A percentile compares a stretch with the other conserved stretches of the same genome.
Conservation (phyloP, 1,139 yeast genomes). For the Lodderomyces metapsilosis region DNA sequence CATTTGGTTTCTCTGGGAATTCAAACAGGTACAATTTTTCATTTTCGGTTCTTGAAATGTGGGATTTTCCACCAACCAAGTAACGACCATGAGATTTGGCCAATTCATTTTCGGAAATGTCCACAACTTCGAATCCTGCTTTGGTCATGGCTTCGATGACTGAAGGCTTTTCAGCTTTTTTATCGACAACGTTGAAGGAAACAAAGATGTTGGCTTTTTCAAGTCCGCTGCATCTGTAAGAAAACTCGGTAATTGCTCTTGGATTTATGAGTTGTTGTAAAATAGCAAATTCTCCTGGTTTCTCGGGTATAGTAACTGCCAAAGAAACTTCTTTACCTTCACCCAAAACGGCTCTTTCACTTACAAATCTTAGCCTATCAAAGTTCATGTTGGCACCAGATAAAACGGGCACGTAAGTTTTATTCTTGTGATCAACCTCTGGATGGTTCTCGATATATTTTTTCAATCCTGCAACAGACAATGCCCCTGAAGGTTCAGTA, state of each 20-base stretch:
- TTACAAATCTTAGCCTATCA: constrained; percentile 92
- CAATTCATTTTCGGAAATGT: constrained; percentile 87
- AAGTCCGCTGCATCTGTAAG: constrained; percentile 67
- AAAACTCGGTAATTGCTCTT: constrained; percentile 87
- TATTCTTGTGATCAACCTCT: constrained; percentile 67
- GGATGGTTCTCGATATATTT: constrained; percentile 68
- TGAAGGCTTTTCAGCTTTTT: constrained; percentile 50
- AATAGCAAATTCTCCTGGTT: constrained; percentile 82
- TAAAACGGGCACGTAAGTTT: constrained; percentile 78
- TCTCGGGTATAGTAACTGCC: constrained; percentile 86
- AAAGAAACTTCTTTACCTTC: constrained; percentile 95
- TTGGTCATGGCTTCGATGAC: constrained; percentile 40
- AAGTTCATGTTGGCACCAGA: constrained; percentile 99
- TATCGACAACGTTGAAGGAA: constrained; percentile 79
- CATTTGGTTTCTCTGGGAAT: constrained; percentile 97
- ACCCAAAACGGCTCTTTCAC: constrained; percentile 96
- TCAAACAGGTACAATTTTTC: constrained; percentile 84
- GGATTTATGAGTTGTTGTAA: constrained; percentile 79
- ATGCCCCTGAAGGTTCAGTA: constrained; percentile 96
- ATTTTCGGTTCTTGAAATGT: constrained; percentile 30
- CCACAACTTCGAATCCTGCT: constrained; percentile 63
- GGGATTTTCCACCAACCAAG: constrained; percentile 83
- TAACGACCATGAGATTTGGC: constrained; percentile 97
- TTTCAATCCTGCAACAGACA: constrained; percentile 92
- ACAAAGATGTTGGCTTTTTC: constrained; percentile 77